These are phyloP conservation scores for Triticum turgidum DNA, from an alignment of 176 grass and related monocot species.

Conservation along the genomic window DNA sequence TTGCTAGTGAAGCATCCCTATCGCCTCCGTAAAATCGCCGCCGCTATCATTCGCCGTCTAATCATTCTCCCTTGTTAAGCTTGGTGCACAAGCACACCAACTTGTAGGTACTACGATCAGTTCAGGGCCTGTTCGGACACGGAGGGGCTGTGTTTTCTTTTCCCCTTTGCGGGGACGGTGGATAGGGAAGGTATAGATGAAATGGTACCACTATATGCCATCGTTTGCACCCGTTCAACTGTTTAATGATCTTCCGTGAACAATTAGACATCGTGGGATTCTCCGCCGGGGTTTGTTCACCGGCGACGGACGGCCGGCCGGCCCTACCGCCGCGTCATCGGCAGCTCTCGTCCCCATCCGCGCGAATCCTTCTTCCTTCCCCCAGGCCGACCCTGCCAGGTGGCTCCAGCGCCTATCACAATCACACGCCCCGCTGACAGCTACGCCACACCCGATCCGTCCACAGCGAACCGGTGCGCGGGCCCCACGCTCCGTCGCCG, in stretches of 20 bases:
- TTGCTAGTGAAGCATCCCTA: constrained; percentile 27
- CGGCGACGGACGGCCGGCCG: background rate
- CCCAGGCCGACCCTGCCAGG: background rate
- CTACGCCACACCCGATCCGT: background rate
- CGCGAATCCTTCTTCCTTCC: background rate
- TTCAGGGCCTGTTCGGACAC: too few relatives aligned
- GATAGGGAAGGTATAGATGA: too few relatives aligned
- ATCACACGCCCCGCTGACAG: background rate
- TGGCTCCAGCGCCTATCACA: background rate
- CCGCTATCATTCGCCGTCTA: background rate
- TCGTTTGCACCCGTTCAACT: too few relatives aligned
- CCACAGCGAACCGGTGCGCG: background rate
- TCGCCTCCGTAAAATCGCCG: background rate
- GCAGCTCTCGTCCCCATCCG: too few relatives aligned
- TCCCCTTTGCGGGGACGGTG: too few relatives aligned
- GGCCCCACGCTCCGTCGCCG: background rate
- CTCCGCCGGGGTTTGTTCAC: background rate
- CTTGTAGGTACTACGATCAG: background rate
- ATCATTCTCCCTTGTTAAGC: background rate
- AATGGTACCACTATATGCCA: too few relatives aligned
- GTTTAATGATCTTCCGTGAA: too few relatives aligned
- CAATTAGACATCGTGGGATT: too few relatives aligned
- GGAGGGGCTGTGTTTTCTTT: too few relatives aligned
- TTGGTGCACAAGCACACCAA: background rate
- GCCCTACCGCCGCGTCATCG: background rate